phyloP scores from a whole-genome alignment of 1,139 yeast species.

The Magnusiomyces paraingens region DNA sequence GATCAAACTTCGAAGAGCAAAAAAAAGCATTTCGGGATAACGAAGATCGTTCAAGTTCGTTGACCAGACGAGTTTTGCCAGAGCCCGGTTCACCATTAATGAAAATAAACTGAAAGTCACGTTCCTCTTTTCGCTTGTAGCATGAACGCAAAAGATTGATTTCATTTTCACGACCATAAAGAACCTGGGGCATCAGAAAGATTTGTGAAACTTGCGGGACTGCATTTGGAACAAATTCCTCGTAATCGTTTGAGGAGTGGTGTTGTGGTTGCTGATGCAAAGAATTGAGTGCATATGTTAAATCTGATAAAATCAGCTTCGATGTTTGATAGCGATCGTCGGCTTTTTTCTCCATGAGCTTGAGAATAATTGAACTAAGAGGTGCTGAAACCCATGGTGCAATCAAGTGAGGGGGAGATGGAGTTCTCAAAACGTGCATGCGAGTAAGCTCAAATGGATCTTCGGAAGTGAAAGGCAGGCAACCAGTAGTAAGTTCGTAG shows the following conservation, averaged over 20 bases:
- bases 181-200: slow-evolving; percentile 31
- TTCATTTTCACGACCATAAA: slow-evolving; percentile 39
- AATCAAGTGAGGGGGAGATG: slow-evolving; percentile 38
- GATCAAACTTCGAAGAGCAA: slow-evolving; percentile 41
- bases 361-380: slow-evolving; percentile 41
- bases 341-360: slow-evolving; percentile 42
- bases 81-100: slow-evolving; percentile 44
- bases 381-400: slow-evolving; percentile 38
- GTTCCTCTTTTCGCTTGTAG: slow-evolving; percentile 27
- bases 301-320: slow-evolving; percentile 38
- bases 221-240: slow-evolving; percentile 24
- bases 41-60: slow-evolving; percentile 39
- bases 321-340: slow-evolving; percentile 40
- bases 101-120: slow-evolving; percentile 34
- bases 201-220: slow-evolving; percentile 21
- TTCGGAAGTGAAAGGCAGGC: slow-evolving; percentile 41
- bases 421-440: slow-evolving; percentile 41
- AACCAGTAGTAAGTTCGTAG: slow-evolving; percentile 45
- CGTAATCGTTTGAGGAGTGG: slow-evolving; percentile 12
- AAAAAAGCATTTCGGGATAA: slow-evolving; percentile 38
- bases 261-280: slow-evolving; percentile 14
- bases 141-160: slow-evolving; percentile 29
- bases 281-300: slow-evolving; percentile 27
- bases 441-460: slow-evolving; percentile 40
- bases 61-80: slow-evolving; percentile 45